Conservation (phyloP, 371 early-diverging fungal genomes). For the Circinella umbellata region DNA sequence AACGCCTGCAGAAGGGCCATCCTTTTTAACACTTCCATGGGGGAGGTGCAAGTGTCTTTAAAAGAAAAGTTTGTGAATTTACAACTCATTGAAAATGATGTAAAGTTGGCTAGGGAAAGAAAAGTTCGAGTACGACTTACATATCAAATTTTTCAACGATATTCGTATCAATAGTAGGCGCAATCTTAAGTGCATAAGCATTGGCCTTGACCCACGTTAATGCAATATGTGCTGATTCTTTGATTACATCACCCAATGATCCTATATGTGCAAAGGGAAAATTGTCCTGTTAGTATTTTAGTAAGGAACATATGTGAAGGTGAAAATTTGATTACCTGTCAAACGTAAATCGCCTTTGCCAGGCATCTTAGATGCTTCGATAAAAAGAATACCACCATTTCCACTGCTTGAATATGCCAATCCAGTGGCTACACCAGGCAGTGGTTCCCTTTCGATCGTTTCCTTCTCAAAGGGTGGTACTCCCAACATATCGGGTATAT, state of each 20-base stretch:
- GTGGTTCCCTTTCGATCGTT: slow-evolving; percentile 64
- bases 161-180: slow-evolving; percentile 26
- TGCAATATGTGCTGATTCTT: slow-evolving; percentile 85
- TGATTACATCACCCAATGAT: slow-evolving; percentile 86
- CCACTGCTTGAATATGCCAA: slow-evolving; percentile 84
- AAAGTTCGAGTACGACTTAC: too few species aligned
- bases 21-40: slow-evolving; percentile 60
- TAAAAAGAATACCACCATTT: slow-evolving; percentile 78
- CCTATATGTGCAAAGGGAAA: slow-evolving; percentile 42
- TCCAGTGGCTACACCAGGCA: slow-evolving; percentile 85
- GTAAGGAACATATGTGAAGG: background rate
- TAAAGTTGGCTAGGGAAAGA: too few species aligned
- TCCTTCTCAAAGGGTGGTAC: slow-evolving; percentile 60
- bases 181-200: slow-evolving; percentile 64
- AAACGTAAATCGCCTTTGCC: slow-evolving; percentile 73
- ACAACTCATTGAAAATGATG: too few species aligned
- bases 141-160: slow-evolving; percentile 67
- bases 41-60: slow-evolving; percentile 80
- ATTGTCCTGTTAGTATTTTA: background rate
- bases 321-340: slow-evolving; percentile 56
- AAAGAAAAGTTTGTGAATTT: too few species aligned
- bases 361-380: slow-evolving; percentile 80
- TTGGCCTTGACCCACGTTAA: slow-evolving; percentile 84
- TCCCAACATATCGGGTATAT: slow-evolving; percentile 70
- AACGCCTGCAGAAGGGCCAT: slow-evolving; percentile 66